Evolutionary conservation across 495 filamentous ascomycete genomes (phyloP).

Genomic region (Talaromyces nanjingensis): DNA sequence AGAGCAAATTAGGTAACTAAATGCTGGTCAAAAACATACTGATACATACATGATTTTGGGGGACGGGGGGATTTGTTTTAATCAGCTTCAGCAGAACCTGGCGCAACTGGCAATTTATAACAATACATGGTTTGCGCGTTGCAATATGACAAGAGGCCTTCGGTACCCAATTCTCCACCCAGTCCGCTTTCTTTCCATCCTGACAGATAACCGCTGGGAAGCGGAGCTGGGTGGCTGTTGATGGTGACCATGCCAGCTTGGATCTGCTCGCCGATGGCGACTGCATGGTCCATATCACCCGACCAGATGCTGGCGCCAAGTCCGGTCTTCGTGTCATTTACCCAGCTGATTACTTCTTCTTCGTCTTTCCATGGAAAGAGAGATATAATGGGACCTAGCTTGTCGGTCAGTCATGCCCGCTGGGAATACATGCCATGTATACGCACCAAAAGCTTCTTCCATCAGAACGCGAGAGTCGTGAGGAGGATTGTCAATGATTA

Average conservation of each 20-base stretch:
- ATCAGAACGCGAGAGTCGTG: conserved; percentile 33
- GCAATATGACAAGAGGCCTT: conserved; percentile 48
- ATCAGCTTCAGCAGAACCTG: conserved; percentile 9
- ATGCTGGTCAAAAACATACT: too few relatives aligned
- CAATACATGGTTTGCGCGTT: conserved; percentile 38
- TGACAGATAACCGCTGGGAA: conserved; percentile 44
- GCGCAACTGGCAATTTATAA: conserved; percentile 5
- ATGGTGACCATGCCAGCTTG: conserved; percentile 36
- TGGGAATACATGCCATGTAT: not conserved
- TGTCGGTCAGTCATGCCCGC: not conserved
- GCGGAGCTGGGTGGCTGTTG: conserved; percentile 15
- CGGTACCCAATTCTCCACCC: conserved; percentile 52
- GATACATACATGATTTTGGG: too few relatives aligned
- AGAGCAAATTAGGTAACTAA: too few relatives aligned
- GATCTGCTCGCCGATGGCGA: conserved; percentile 31
- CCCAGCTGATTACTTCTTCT: conserved; percentile 42
- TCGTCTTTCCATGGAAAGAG: conserved; percentile 41
- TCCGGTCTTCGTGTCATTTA: conserved; percentile 40
- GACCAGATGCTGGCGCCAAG: conserved; percentile 47
- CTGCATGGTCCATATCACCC: conserved; percentile 34
- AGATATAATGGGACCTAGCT: conserved; percentile 39
- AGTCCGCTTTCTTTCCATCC: conserved; percentile 60
- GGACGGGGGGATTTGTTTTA: not conserved
- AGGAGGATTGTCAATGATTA: conserved; percentile 47
- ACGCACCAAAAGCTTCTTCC: conserved; percentile 30